Evolutionary conservation across 805 yeast species (phyloP), one percentile per base, ranked within the genome.

Genomic region (Jamesozyma rosinii): DNA sequence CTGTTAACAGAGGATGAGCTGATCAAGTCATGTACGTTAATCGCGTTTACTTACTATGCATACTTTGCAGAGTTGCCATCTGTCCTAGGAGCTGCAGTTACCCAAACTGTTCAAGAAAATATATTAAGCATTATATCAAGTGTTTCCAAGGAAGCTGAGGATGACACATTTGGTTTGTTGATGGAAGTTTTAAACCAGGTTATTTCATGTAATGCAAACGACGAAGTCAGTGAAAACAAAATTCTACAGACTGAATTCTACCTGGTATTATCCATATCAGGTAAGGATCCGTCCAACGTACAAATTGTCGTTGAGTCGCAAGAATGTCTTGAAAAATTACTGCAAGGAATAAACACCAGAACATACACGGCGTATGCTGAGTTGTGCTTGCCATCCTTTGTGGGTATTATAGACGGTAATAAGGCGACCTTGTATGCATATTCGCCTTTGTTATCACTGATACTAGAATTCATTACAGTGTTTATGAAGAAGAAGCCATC

Each of bases 121-220:
- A 49, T 68, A 10, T 55, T 75, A 31, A 37, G 49, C 1, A 48
- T 76, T 0, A 69, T 79, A 10, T 54, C 59, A 2, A 58, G 70
- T 2, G 59, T 90, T 9, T 55, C 73, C 3, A 74, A 71, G 1
- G 81, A 76, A 1, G 75, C 92, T 0, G 83, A 79, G 37, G 95
- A 86, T 37, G 97, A 89, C 53, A 75, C 95, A 0, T 77, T 83
- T 30, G 75, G 88, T 1, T 70, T 83, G 38, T 61, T 89, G 35
- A 70, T 84, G 11, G 95, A 88, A 57, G 74, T 83, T 0, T 61
- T 84, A n/a, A 69, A 79, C 1, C 44, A 52, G 18, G 47, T 52
- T 8, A 69, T 72, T 2, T 74, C 79, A 1, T 72, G 83, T 33
- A 46, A 46, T 24, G 26, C 10, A 11, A 68, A 70, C 38, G 14